A percentile compares a stretch with the other conserved stretches of the same genome.
Evolutionary conservation across 2,329 filamentous ascomycete genomes (phyloP).

Genomic region (Cladobotryum protrusum): DNA sequence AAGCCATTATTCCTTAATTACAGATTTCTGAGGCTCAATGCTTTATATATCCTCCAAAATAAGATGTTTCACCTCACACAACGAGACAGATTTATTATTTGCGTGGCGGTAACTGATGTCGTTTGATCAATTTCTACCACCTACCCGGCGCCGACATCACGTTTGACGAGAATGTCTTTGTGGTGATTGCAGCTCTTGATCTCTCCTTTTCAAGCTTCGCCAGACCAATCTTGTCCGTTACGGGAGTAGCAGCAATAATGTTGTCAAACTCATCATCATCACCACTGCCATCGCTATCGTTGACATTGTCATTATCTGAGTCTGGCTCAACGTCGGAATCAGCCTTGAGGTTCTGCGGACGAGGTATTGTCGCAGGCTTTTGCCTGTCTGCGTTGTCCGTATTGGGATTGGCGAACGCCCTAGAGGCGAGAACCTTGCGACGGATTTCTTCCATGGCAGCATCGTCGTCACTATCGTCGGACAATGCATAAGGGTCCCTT

Average conservation of each 20-base stretch:
- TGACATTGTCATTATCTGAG: conserved; percentile 53
- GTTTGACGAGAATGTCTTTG: conserved; percentile 46
- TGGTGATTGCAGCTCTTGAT: conserved; percentile 40
- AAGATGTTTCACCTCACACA: no score
- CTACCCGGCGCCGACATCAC: conserved; percentile 42
- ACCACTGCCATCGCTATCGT: conserved; percentile 56
- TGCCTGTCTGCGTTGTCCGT: conserved; percentile 49
- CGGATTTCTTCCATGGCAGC: conserved; percentile 87
- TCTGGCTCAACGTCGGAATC: conserved; percentile 56
- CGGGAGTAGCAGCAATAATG: conserved; percentile 84
- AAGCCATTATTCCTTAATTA: no score
- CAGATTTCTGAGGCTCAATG: no score
- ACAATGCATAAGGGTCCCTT: conserved; percentile 67
- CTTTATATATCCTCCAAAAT: no score
- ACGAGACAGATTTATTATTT: no score
- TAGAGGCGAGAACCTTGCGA: conserved; percentile 83
- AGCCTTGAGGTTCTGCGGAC: conserved; percentile 47
- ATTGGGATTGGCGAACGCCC: conserved; percentile 60
- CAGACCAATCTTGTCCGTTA: conserved; percentile 76
- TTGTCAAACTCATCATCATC: conserved; percentile 81
- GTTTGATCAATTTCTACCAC: conserved; percentile 27
- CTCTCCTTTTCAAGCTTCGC: conserved; percentile 51
- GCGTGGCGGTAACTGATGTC: no score
- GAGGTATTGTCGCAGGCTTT: conserved; percentile 56
- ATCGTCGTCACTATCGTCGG: conserved; percentile 75